A percentile compares a stretch with the other conserved stretches of the same genome.
Conservation (phyloP, 306 rosid species). For the Coriaria nepalensis region DNA sequence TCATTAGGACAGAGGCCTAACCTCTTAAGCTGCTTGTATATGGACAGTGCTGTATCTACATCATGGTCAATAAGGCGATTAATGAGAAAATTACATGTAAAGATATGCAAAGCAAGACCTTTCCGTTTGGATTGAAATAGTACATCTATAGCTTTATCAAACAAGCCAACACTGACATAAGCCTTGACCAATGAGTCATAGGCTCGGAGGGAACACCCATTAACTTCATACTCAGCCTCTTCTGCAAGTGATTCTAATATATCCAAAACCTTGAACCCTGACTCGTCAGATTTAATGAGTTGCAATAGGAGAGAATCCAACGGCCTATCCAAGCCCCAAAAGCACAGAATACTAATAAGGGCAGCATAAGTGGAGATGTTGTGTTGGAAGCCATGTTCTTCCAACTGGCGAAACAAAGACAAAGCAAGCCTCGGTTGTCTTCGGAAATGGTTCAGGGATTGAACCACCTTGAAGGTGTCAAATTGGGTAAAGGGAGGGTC, state of each 20-base stretch:
- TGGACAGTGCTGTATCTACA: constrained; percentile 30
- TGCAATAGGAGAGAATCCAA: constrained; percentile 49
- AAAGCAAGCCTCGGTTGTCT: constrained; percentile 38
- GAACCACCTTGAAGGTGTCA: constrained; percentile 22
- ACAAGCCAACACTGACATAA: constrained; percentile 42
- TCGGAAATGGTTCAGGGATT: constrained; percentile 21
- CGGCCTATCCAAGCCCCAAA: constrained; percentile 34
- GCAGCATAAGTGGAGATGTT: constrained; percentile 34
- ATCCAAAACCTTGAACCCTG: constrained; percentile 22
- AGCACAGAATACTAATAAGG: constrained; percentile 42
- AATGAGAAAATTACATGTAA: constrained; percentile 52
- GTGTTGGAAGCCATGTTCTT: constrained; percentile 31
- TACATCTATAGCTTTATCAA: constrained; percentile 56
- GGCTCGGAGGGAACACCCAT: constrained; percentile 27
- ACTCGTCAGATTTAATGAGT: constrained; percentile 26
- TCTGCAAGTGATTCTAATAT: constrained; percentile 30
- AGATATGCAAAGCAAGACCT: constrained; percentile 47
- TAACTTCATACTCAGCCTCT: constrained; percentile 15
- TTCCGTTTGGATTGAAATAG: constrained; percentile 31
- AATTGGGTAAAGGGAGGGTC: background rate
- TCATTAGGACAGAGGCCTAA: constrained; percentile 53
- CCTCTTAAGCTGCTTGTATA: constrained; percentile 49
- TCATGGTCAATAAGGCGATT: constrained; percentile 43
- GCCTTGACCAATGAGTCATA: constrained; percentile 49
- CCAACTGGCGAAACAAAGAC: constrained; percentile 31